Base-by-base conservation (phyloP, 2,329 filamentous ascomycete species). In the Hypoxylon sp. region DNA sequence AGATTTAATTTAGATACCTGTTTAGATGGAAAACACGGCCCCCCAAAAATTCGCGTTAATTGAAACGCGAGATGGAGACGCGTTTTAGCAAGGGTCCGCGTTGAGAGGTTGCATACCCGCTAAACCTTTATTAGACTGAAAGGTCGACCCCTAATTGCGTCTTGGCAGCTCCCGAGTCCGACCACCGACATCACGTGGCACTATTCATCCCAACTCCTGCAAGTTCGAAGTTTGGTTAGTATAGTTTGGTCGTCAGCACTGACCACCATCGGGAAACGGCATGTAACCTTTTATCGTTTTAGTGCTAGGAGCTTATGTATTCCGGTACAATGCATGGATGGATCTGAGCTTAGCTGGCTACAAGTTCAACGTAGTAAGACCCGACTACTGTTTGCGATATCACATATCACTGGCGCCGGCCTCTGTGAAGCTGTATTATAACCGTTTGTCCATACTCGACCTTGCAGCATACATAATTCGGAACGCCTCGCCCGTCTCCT, bases 1-100 rank as follows among this genome's bases (percentile, higher is more conserved):
- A 66, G 59, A 61, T 60, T 67, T 64, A 67, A 60, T 65, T 63
- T n/a, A n/a, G n/a, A n/a, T n/a, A n/a, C n/a, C n/a, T n/a, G n/a
- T n/a, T n/a, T n/a, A n/a, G n/a, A n/a, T n/a, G 63, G 40, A 33
- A 45, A 50, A 61, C 32, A n/a, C 38, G 20, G 3, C n/a, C 22
- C 12, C 14, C 50, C 42, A 14, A 32, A 42, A 57, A 52, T 59
- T 60, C 63, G 66, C 60, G 60, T 67, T 69, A 70, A 72, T 69
- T 65, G 61, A 40, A 56, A 65, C 62, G 65, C 71, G 70, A 61
- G 52, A 59, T 62, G 53, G 56, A 61, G 44, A 70, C 70, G 70
- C 72, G 70, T 58, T 67, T 68, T 53, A 40, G 24, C 16, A 8
- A 38, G 26, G 58, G 42, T 24, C 45, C 68, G 68, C 65, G 68